Evolutionary conservation across 768 basidiomycete genomes (phyloP).

Genomic region (Lactarius evosmus): DNA sequence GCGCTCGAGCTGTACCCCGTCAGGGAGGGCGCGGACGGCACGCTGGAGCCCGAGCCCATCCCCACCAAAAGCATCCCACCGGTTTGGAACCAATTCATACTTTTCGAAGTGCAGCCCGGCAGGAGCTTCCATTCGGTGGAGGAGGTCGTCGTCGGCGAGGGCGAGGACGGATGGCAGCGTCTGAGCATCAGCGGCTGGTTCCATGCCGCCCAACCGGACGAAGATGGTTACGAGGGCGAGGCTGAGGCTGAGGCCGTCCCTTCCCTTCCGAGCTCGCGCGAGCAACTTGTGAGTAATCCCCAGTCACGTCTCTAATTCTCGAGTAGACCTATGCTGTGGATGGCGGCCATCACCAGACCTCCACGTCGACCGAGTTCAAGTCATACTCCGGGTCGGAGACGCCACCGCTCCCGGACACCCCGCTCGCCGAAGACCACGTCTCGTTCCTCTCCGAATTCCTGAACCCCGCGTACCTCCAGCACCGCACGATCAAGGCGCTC

Average conservation of each 20-base stretch:
- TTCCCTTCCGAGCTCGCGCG: slow-evolving; percentile 72
- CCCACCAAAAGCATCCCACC: slow-evolving; percentile 71
- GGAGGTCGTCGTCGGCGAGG: slow-evolving; percentile 85
- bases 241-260: slow-evolving; percentile 36
- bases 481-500: slow-evolving; percentile 75
- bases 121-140: slow-evolving; percentile 95
- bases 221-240: slow-evolving; percentile 70
- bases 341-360: slow-evolving; percentile 43
- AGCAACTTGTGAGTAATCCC: slow-evolving; percentile 78
- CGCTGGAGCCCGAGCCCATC: slow-evolving; percentile 62
- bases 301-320: slow-evolving; percentile 11
- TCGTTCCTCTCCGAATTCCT: slow-evolving; percentile 81
- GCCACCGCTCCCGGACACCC: slow-evolving; percentile 48
- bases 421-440: slow-evolving; percentile 56
- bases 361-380: slow-evolving; percentile 59
- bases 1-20: slow-evolving; percentile 91
- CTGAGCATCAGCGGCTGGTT: slow-evolving; percentile 97
- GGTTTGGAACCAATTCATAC: slow-evolving; percentile 86
- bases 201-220: slow-evolving; percentile 86
- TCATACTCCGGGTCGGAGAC: slow-evolving; percentile 41
- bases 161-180: slow-evolving; percentile 66
- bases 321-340: slow-evolving; percentile 14
- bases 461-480: slow-evolving; percentile 86
- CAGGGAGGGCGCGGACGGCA: slow-evolving; percentile 51
- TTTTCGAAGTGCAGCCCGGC: slow-evolving; percentile 93